A percentile compares a stretch with the other conserved stretches of the same genome.
phyloP scores from a whole-genome alignment of 805 yeast species.

The Hanseniaspora mollemarum region DNA sequence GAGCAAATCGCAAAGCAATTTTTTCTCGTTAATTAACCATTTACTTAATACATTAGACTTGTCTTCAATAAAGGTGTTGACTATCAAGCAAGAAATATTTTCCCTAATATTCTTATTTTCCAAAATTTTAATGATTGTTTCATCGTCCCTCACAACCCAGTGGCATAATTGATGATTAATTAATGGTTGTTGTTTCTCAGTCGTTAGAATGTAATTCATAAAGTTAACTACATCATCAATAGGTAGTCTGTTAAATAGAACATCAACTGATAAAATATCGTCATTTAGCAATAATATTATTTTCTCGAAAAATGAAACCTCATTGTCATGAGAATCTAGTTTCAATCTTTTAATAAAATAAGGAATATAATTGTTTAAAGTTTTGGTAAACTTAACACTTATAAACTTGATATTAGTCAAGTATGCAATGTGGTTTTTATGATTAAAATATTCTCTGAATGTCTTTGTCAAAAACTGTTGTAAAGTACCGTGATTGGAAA shows the following conservation, averaged over 20 bases:
- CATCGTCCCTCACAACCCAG: not conserved
- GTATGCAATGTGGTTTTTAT: not conserved
- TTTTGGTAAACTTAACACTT: conserved; percentile 5
- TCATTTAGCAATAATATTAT: conserved; percentile 1
- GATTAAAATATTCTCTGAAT: conserved; percentile 9
- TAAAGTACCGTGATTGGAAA: conserved; percentile 6
- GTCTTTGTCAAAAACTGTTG: conserved; percentile 13
- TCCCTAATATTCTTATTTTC: not conserved
- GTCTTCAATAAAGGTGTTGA: not conserved
- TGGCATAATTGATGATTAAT: not conserved
- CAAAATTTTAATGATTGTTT: not conserved
- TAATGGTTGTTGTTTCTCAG: not conserved
- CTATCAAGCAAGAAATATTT: not conserved
- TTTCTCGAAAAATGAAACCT: conserved; percentile 1
- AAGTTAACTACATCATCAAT: not conserved
- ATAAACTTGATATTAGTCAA: conserved; percentile 5
- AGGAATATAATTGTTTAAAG: conserved; percentile 13
- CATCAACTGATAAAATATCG: not conserved
- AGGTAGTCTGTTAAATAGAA: conserved; percentile 5
- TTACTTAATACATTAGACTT: not conserved
- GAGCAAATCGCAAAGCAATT: not conserved
- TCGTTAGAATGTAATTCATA: not conserved
- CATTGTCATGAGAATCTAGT: conserved; percentile 7
- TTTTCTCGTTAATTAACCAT: conserved; percentile 10
- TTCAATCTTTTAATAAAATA: conserved; percentile 14